Evolutionary conservation across 2,329 filamentous ascomycete genomes (phyloP), one percentile per base, ranked within the genome.

Genomic region (Aspergillus sp.): DNA sequence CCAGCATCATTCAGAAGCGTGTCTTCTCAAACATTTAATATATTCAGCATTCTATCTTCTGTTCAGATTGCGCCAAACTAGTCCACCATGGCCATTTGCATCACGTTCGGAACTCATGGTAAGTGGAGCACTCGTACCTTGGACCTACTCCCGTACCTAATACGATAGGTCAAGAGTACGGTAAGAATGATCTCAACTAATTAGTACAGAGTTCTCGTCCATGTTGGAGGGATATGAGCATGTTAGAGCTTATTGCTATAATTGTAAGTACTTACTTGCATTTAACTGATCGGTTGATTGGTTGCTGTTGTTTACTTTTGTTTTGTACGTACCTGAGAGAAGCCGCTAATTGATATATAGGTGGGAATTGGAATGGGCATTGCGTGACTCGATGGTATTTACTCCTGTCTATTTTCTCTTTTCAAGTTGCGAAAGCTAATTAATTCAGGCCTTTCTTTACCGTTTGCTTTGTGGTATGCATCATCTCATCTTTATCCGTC

Each of bases 171-270:
- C 37, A n/a, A 30, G 37, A 9, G 26, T 30, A 39, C 7, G 28
- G 37, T 39, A 13, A 11, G 13, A n/a, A 29, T 39, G 37, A 27
- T 10, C 9, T 28, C 8, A 6, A 10, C 39, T 26, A 42, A 45
- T 53, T 45, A 59, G 6, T 40, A 37, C 47, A 72, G 70, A 73
- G 46, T 72, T 73, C 50, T 66, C 68, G 2, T 68, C 62, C 32
- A 64, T 60, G 49, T 60, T 73, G 26, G 58, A 71, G 49, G 70
- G 69, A n/a, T 72, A 71, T 42, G 69, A 72, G 51, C 58, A 69
- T 43, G 64, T 70, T 30, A 66, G 68, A 37, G 70, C 69, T 34
- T 70, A 71, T 52, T 73, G 70, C 46, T 65, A 70, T 41, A 73
- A 73, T 47, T 73, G 69, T 67, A 49, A 56, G 66, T 54, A 32